These are phyloP conservation scores for Tanacetum coccineum DNA, from an alignment of 129 eudicot genomes.

Conservation along the genomic window DNA sequence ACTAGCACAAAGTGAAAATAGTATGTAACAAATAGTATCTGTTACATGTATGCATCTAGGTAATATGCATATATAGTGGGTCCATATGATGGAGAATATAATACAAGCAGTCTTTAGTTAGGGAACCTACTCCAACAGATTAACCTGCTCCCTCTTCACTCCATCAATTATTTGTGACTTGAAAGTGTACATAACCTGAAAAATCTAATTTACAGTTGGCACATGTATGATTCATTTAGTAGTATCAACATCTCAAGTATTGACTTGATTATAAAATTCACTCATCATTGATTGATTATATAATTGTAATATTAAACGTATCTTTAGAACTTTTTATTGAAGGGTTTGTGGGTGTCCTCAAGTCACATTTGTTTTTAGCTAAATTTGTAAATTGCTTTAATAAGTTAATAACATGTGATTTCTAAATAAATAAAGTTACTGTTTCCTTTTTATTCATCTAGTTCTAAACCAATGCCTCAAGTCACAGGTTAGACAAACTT, in stretches of 20 bases:
- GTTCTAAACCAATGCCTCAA: too few relatives aligned
- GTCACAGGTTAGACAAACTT: too few relatives aligned
- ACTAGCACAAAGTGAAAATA: conserved; percentile 12
- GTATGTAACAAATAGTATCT: background rate
- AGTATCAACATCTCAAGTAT: conserved; percentile 23
- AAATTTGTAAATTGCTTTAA: too few relatives aligned
- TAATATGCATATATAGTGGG: conserved; percentile 28
- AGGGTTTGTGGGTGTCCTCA: too few relatives aligned
- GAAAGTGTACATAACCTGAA: conserved; percentile 21
- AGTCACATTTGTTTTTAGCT: too few relatives aligned
- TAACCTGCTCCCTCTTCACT: conserved; percentile 36
- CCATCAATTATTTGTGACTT: conserved; percentile 19
- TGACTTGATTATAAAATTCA: conserved; percentile 30
- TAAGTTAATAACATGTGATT: too few relatives aligned
- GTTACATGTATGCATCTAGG: background rate
- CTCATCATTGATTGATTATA: conserved; percentile 12
- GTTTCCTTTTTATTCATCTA: too few relatives aligned
- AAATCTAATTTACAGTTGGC: conserved; percentile 33
- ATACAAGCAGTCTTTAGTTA: conserved; percentile 36
- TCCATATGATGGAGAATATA: conserved; percentile 42
- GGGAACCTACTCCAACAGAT: conserved; percentile 69
- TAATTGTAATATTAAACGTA: too few relatives aligned
- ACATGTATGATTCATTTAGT: conserved; percentile 34
- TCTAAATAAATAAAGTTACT: too few relatives aligned
- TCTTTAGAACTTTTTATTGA: background rate